Percentiles rank a stretch among this genome's conserved stretches.
These are phyloP conservation scores for Babjeviella inositovora DNA, from an alignment of 805 yeast species.

Conservation along the genomic window DNA sequence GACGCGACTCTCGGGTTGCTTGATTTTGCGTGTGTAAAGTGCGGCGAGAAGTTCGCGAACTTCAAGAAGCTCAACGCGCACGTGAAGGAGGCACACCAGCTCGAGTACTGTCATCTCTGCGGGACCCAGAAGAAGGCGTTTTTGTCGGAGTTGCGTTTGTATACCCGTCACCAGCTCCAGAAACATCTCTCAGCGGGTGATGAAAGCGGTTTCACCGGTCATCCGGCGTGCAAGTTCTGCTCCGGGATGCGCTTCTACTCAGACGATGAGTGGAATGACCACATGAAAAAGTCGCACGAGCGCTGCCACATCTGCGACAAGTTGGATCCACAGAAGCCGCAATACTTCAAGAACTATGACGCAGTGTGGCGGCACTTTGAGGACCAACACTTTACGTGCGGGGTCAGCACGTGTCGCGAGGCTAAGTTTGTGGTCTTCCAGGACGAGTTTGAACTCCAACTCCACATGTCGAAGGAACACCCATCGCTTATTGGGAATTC, in stretches of 20 bases:
- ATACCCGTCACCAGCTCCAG: slow-evolving; percentile 42
- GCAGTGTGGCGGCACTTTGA: slow-evolving; percentile 63
- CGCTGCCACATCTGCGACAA: slow-evolving; percentile 83
- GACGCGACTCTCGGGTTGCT: slow-evolving; percentile 34
- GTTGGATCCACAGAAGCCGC: slow-evolving; percentile 40
- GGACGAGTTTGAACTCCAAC: slow-evolving; percentile 72
- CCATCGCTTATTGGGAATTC: slow-evolving; percentile 35
- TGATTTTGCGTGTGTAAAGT: slow-evolving; percentile 29
- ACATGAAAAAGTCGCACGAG: slow-evolving; percentile 74
- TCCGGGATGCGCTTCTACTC: slow-evolving; percentile 64
- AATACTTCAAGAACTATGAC: slow-evolving; percentile 67
- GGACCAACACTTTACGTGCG: slow-evolving; percentile 61
- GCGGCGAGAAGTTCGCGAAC: slow-evolving; percentile 19
- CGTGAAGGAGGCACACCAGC: slow-evolving; percentile 44
- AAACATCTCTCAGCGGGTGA: slow-evolving; percentile 68
- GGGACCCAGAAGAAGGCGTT: slow-evolving; percentile 64
- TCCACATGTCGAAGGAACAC: slow-evolving; percentile 80
- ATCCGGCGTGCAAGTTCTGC: slow-evolving; percentile 80
- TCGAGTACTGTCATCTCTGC: slow-evolving; percentile 61
- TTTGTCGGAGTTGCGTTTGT: slow-evolving; percentile 50
- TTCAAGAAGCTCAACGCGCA: slow-evolving; percentile 55
- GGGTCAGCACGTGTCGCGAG: slow-evolving; percentile 65
- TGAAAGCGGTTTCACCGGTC: slow-evolving; percentile 65
- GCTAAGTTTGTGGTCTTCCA: slow-evolving; percentile 85
- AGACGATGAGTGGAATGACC: slow-evolving; percentile 71